Percentiles rank a stretch among this genome's conserved stretches.
Evolutionary conservation across 2,329 filamentous ascomycete species (phyloP).

Genomic region (Domatiomyces catenatus): DNA sequence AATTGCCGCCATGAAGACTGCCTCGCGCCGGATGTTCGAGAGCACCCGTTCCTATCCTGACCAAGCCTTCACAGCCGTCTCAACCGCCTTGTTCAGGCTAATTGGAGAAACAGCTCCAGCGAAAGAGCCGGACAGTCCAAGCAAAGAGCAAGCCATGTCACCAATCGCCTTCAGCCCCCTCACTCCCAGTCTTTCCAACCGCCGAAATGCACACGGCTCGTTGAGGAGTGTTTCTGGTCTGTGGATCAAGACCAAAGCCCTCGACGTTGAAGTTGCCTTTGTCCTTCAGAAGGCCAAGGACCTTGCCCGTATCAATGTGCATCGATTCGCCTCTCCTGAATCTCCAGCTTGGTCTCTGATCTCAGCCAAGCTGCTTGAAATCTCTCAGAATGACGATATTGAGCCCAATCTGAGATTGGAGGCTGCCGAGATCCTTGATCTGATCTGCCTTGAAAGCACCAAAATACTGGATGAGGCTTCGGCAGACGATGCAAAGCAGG

Average conservation of each 20-base stretch:
- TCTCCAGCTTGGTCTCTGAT: conserved; percentile 64
- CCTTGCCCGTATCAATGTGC: conserved; percentile 57
- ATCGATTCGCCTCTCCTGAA: conserved; percentile 48
- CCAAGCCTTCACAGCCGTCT: conserved; percentile 58
- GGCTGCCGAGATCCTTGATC: conserved; percentile 48
- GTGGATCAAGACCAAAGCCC: conserved; percentile 26
- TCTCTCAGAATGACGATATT: conserved; percentile 26
- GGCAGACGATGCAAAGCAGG: conserved; percentile 6
- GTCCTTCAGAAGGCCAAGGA: conserved; percentile 61
- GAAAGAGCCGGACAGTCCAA: conserved; percentile 28
- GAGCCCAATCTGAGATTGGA: conserved; percentile 26
- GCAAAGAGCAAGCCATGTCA: conserved; percentile 1
- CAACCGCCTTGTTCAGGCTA: conserved; percentile 10
- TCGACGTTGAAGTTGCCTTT: conserved; percentile 32
- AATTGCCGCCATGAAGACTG: conserved; percentile 75
- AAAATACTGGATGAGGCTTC: conserved; percentile 22
- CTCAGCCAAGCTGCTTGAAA: conserved; percentile 37
- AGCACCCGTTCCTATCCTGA: conserved; percentile 86
- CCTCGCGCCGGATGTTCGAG: conserved; percentile 72
- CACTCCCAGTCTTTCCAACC: conserved; percentile 14
- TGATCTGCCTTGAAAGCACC: conserved; percentile 29
- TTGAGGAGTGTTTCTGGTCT: conserved; percentile 28
- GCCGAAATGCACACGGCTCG: conserved; percentile 23
- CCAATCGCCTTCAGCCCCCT: conserved; percentile 20
- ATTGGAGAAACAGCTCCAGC: conserved; percentile 12